phyloP scores from a whole-genome alignment of 805 yeast genomes.

The Spathaspora arborariae region DNA sequence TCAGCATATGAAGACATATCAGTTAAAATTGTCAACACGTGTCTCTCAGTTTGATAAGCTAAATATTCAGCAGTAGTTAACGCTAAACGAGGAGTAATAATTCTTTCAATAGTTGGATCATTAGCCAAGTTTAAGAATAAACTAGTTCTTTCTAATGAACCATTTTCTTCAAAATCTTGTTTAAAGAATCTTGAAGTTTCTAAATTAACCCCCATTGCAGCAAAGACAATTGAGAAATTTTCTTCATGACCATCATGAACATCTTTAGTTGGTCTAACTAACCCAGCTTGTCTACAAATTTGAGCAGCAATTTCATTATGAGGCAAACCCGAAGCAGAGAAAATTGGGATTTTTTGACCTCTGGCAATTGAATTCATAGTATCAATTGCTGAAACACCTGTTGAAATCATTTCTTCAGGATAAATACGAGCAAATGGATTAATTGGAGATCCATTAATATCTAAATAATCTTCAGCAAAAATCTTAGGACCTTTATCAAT shows the following conservation, averaged over 20 bases:
- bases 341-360: constrained; percentile 99
- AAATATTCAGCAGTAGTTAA: constrained; percentile 97
- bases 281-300: constrained; percentile 98
- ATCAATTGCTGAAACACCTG: constrained; percentile 98
- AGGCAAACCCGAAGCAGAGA: constrained; percentile 98
- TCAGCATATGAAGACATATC: constrained; percentile 99
- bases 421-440: constrained; percentile 97
- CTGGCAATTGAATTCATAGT: constrained; percentile 99
- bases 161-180: constrained; percentile 99
- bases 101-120: constrained; percentile 99
- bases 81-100: constrained; percentile 98
- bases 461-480: constrained; percentile 97
- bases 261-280: constrained; percentile 98
- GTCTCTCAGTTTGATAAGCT: constrained; percentile 99
- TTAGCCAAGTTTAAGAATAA: constrained; percentile 96
- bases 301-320: constrained; percentile 99
- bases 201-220: constrained; percentile 99
- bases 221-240: constrained; percentile 97
- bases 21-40: constrained; percentile 94
- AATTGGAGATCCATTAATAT: constrained; percentile 98
- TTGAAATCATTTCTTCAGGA: constrained; percentile 99
- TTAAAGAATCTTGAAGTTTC: constrained; percentile 98
- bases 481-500: constrained; percentile 98
- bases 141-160: constrained; percentile 96
- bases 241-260: constrained; percentile 99